phyloP scores from a whole-genome alignment of 805 yeast genomes.

The Nakazawaea molendinolei region DNA sequence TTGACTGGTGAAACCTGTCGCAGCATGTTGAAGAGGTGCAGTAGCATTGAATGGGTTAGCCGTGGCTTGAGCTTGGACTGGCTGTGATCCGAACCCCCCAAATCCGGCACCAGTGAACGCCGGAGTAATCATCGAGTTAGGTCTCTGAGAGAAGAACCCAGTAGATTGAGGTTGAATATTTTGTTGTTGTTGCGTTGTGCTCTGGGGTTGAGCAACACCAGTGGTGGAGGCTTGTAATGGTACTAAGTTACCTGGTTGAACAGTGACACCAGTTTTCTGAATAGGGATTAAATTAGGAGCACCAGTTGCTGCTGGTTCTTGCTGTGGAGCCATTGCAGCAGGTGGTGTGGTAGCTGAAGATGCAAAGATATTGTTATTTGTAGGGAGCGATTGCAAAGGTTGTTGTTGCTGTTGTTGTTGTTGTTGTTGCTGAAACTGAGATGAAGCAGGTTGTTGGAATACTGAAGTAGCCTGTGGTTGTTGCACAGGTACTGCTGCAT shows the following conservation, averaged over 20 bases:
- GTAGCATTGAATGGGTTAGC: slow-evolving; percentile 12
- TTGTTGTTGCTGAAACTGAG: not conserved
- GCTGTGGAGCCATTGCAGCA: not conserved
- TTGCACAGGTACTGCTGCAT: slow-evolving; percentile 17
- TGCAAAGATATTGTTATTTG: too few relatives aligned
- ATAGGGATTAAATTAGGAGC: slow-evolving; percentile 3
- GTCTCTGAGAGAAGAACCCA: slow-evolving; percentile 20
- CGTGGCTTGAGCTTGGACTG: slow-evolving; percentile 18
- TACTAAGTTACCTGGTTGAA: slow-evolving; percentile 7
- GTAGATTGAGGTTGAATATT: slow-evolving; percentile 18
- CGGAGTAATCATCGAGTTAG: slow-evolving; percentile 20
- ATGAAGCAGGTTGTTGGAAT: slow-evolving; percentile 4
- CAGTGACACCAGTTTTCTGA: slow-evolving; percentile 7
- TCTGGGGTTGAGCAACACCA: slow-evolving; percentile 1
- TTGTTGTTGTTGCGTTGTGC: slow-evolving; percentile 17
- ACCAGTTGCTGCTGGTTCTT: not conserved
- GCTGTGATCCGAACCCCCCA: slow-evolving; percentile 35
- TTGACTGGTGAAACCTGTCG: slow-evolving; percentile 18
- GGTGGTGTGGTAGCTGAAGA: slow-evolving; percentile 10
- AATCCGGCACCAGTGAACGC: slow-evolving; percentile 46
- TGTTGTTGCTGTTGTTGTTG: not conserved
- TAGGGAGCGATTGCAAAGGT: too few relatives aligned
- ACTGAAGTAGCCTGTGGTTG: slow-evolving; percentile 9
- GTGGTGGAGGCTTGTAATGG: slow-evolving; percentile 4
- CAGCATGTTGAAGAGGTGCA: slow-evolving; percentile 1